Evolutionary conservation across 805 yeast species (phyloP).

Genomic region (Myxozyma mucilagina): DNA sequence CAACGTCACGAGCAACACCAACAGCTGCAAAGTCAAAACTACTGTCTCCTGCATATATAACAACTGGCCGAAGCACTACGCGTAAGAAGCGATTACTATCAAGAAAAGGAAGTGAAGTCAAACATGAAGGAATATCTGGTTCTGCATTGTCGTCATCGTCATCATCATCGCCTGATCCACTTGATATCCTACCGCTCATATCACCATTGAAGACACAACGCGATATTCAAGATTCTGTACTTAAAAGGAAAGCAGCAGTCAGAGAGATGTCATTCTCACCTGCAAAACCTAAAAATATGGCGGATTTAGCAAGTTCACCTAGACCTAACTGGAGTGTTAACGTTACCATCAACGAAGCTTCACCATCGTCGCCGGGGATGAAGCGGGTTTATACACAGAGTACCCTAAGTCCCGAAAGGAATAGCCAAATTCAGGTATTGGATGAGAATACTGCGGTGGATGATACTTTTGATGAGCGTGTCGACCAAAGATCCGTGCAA

Average conservation of each 20-base stretch:
- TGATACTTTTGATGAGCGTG: not conserved
- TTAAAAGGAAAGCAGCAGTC: not conserved
- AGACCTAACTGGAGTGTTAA: constrained; percentile 22
- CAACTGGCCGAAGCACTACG: constrained; percentile 1
- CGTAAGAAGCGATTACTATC: not conserved
- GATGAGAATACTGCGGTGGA: not conserved
- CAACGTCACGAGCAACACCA: constrained; percentile 16
- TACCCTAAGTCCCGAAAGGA: not conserved
- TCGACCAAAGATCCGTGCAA: not conserved
- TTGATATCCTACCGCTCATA: constrained; percentile 19
- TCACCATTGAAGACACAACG: constrained; percentile 19
- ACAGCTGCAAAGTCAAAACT: constrained; percentile 1
- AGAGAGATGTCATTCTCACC: not conserved
- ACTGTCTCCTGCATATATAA: not conserved
- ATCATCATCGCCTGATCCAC: constrained; percentile 23
- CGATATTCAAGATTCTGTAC: not conserved
- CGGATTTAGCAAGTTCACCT: not conserved
- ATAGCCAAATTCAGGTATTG: not conserved
- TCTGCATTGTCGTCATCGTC: not conserved
- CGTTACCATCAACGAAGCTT: constrained; percentile 14
- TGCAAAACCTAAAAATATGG: not conserved
- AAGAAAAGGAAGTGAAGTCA: not conserved
- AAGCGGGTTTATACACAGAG: not conserved
- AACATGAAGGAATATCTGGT: not conserved
- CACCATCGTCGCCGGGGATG: not conserved